Base-by-base conservation (phyloP, 495 filamentous ascomycete species). In the Pyrenula massariospora region DNA sequence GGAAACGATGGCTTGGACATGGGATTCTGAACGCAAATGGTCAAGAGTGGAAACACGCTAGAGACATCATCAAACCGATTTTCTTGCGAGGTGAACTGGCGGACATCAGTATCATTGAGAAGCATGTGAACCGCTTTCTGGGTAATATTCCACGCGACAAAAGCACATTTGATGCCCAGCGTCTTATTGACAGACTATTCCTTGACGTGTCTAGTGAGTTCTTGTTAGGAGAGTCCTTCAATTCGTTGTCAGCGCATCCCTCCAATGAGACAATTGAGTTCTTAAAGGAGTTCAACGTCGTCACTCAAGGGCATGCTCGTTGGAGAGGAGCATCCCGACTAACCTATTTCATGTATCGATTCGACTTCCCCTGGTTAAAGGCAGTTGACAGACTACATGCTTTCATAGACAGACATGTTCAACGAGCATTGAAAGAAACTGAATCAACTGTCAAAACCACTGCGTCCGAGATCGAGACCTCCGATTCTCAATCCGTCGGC, bases 151-250 rank as follows among this genome's bases (percentile, higher is more conserved):
- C 75, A 11, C 67, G 65, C 24, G 72, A 78, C 49, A 62, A 70
- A 2, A 69, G 66, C 3, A 64, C 68, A 15, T 78, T 87, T 54
- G 83, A 87, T 56, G 73, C 87, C 25, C 78, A 84, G 59, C 66
- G 65, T 0, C 70, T 82, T 3, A 79, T 88, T 56, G 80, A 79
- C 58, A 68, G 75, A 51, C 62, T 87, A 51, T 85, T 83, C 2
- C 77, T 86, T 54, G 85, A 88, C 66, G 79, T 76, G 0, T 81
- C 83, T 1, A 86, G 83, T 0, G 83, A 86, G 48, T 87, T 88
- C 62, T 69, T 88, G 54, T 82, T 84, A 55, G 82, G 82, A 20
- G 75, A 81, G 58, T 78, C 76, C 47, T 66, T 77, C 0, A 65
- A 73, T 49, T 72, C 70, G 25, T 66, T 81, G 59, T 56, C 59